These are phyloP conservation scores for Graphiopsis chlorocephala DNA, from an alignment of 2,329 filamentous ascomycete species.

Conservation along the genomic window DNA sequence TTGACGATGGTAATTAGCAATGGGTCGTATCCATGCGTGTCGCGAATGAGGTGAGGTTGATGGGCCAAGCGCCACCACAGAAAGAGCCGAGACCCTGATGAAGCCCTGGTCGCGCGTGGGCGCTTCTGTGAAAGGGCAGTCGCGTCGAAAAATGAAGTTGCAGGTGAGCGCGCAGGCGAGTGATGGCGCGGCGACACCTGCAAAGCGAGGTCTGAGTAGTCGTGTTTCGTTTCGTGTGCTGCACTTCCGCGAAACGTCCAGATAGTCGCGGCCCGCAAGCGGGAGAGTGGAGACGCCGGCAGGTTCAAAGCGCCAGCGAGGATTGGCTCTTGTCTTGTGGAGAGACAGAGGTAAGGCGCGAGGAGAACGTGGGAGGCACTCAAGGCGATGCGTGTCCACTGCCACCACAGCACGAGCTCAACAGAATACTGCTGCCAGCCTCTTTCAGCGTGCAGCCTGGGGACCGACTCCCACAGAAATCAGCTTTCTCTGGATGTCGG, in stretches of 20 bases:
- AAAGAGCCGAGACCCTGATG: slow-evolving; percentile 13
- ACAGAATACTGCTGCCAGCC: neutral
- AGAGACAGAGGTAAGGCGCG: slow-evolving; percentile 3
- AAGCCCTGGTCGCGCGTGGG: slow-evolving; percentile 7
- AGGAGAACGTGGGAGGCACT: slow-evolving; percentile 2
- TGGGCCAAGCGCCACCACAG: slow-evolving; percentile 11
- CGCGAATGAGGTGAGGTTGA: slow-evolving; percentile 11
- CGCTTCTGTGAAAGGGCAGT: neutral
- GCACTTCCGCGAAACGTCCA: slow-evolving; percentile 9
- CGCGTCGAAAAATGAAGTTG: neutral
- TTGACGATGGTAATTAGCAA: slow-evolving; percentile 17
- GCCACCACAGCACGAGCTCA: neutral
- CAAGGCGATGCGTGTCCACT: slow-evolving; percentile 9
- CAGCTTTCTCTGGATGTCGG: neutral
- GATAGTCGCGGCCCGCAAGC: neutral
- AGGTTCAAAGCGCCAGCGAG: neutral
- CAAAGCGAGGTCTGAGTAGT: slow-evolving; percentile 11
- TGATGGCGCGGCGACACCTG: slow-evolving; percentile 9
- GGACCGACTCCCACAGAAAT: neutral
- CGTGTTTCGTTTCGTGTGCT: slow-evolving; percentile 4
- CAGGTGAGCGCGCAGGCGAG: slow-evolving; percentile 5
- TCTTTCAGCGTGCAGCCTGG: neutral
- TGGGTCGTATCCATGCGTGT: slow-evolving; percentile 10
- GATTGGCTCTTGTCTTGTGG: slow-evolving; percentile 6
- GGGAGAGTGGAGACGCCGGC: neutral